Conservation (phyloP, 2,329 filamentous ascomycete genomes). For the Fusarium sp. region DNA sequence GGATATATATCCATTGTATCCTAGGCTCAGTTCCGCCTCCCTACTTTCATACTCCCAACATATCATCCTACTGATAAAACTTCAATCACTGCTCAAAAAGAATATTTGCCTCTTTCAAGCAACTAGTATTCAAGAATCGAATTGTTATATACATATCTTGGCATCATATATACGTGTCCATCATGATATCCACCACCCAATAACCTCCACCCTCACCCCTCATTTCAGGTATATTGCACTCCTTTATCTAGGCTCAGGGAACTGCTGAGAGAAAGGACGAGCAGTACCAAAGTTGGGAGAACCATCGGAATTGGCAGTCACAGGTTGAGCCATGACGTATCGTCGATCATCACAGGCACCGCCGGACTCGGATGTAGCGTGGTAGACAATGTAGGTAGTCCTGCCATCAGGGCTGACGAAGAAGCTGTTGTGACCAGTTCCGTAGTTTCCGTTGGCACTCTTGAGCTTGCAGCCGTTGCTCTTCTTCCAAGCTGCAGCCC, state of each 20-base stretch:
- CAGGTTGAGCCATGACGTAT: constrained; percentile 62
- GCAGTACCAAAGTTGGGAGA: constrained; percentile 60
- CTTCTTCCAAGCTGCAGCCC: constrained; percentile 60
- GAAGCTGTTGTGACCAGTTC: constrained; percentile 67
- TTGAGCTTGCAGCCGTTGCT: constrained; percentile 59
- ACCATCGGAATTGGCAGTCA: constrained; percentile 61
- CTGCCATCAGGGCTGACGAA: constrained; percentile 64
- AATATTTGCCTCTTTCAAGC: not conserved
- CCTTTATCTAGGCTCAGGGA: constrained; percentile 12
- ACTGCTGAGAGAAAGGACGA: constrained; percentile 35
- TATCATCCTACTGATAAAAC: not conserved
- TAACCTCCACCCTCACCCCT: not conserved
- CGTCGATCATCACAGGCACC: constrained; percentile 63
- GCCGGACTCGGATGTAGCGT: constrained; percentile 58
- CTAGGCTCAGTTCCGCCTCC: too few relatives aligned
- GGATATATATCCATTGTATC: too few relatives aligned
- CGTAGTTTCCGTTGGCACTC: constrained; percentile 64
- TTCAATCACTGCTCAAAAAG: not conserved
- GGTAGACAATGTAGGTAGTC: constrained; percentile 65
- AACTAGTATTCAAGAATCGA: not conserved
- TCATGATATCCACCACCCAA: not conserved
- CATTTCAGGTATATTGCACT: not conserved
- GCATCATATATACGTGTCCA: not conserved
- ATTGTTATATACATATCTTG: not conserved
- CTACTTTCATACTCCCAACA: too few relatives aligned